Conservation (phyloP, 2,329 filamentous ascomycete genomes). For the Monilinia vaccinii-corymbosi region DNA sequence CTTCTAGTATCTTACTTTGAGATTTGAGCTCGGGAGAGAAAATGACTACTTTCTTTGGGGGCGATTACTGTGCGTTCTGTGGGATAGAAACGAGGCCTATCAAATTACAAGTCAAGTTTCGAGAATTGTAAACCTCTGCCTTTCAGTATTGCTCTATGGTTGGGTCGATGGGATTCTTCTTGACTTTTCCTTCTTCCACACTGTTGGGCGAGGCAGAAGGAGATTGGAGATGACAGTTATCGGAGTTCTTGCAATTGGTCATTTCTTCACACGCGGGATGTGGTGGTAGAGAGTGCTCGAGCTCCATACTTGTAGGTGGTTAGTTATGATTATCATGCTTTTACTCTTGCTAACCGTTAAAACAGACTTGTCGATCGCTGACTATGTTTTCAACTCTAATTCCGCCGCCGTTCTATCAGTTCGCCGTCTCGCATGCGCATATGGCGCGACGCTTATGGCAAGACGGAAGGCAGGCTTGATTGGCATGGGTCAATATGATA, state of each 20-base stretch:
- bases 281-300: neutral
- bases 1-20: neutral
- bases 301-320: conserved; percentile 6
- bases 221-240: conserved; percentile 1
- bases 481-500: conserved; percentile 10
- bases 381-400: neutral
- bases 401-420: conserved; percentile 2
- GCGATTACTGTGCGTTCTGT: conserved; percentile 7
- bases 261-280: conserved; percentile 9
- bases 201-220: neutral
- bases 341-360: neutral
- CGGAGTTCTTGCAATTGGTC: neutral
- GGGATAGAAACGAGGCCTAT: neutral
- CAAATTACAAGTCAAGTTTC: conserved; percentile 10
- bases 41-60: neutral
- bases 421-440: conserved; percentile 8
- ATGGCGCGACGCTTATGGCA: conserved; percentile 15
- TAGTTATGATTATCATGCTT: neutral
- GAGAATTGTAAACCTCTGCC: conserved; percentile 10
- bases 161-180: neutral
- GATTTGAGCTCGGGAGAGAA: neutral
- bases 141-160: neutral
- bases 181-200: neutral
- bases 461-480: conserved; percentile 18
- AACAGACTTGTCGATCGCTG: neutral